A percentile compares a stretch with the other conserved stretches of the same genome.
Conservation (phyloP, 176 grass and related monocot genomes). For the Musa beccarii region DNA sequence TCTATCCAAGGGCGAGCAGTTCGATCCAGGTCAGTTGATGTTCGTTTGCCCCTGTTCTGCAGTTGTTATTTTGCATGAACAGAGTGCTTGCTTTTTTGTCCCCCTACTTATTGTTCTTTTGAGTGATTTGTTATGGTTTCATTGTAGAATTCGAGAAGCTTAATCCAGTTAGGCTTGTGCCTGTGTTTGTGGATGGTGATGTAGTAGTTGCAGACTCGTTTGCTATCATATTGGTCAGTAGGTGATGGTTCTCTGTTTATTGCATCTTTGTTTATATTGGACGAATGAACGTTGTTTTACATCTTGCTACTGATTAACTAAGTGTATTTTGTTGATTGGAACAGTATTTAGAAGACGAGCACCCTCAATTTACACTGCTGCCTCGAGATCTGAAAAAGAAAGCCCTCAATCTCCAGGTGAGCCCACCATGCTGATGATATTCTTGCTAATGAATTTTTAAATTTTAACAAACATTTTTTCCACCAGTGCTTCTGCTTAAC, state of each 20-base stretch:
- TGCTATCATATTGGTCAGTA: constrained; percentile 60
- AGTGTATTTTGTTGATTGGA: constrained; percentile 15
- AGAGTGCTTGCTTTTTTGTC: not conserved
- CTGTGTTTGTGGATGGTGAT: constrained; percentile 60
- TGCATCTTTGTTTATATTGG: not conserved
- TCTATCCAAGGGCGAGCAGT: constrained; percentile 34
- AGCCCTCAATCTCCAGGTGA: constrained; percentile 80
- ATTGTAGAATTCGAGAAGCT: constrained; percentile 71
- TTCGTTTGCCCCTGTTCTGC: not conserved
- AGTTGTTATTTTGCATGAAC: constrained; percentile 1
- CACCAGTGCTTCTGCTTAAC: too few species aligned
- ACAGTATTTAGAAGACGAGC: constrained; percentile 87
- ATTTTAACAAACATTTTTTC: not conserved
- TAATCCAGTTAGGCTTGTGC: constrained; percentile 77
- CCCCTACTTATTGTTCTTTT: not conserved
- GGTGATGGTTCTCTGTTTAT: not conserved
- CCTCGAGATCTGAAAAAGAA: constrained; percentile 60
- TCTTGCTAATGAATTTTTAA: not conserved
- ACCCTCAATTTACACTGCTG: constrained; percentile 60
- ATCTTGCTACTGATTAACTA: not conserved
- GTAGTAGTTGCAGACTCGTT: constrained; percentile 62
- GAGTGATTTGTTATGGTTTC: not conserved
- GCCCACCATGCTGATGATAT: not conserved
- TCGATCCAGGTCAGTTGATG: constrained; percentile 35
- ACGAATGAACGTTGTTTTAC: not conserved